These are phyloP conservation scores for Ogataea kodamae DNA, from an alignment of 805 yeast species.

Conservation along the genomic window DNA sequence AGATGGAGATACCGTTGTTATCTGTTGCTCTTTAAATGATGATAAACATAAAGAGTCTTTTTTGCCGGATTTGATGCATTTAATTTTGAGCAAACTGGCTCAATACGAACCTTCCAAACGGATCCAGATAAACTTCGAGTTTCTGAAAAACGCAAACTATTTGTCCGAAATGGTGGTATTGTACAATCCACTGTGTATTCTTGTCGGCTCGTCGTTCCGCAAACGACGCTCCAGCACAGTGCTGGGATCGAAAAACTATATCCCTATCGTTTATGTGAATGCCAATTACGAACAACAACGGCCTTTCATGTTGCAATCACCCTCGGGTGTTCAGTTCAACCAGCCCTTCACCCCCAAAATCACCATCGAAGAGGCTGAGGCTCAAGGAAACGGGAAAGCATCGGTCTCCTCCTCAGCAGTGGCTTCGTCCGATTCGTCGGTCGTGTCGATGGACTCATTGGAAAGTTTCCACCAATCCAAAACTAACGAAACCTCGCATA, in stretches of 20 bases:
- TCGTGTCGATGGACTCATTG: conserved; percentile 16
- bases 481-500: conserved; percentile 23
- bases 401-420: conserved; percentile 9
- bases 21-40: conserved; percentile 34
- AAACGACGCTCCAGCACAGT: conserved; percentile 28
- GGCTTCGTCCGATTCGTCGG: conserved; percentile 16
- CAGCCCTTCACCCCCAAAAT: conserved; percentile 24
- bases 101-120: conserved; percentile 36
- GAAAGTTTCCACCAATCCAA: conserved; percentile 16
- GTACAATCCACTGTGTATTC: conserved; percentile 56
- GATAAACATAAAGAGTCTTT: conserved; percentile 22
- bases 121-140: conserved; percentile 52
- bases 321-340: conserved; percentile 23
- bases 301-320: conserved; percentile 9
- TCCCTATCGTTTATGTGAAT: conserved; percentile 29
- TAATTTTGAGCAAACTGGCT: conserved; percentile 32
- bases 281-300: conserved; percentile 13
- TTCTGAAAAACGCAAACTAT: conserved; percentile 47
- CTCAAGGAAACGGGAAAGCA: not conserved
- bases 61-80: conserved; percentile 37
- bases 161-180: conserved; percentile 52
- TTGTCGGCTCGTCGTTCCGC: conserved; percentile 36
- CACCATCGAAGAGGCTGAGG: conserved; percentile 13
- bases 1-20: conserved; percentile 62
- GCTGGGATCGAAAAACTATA: conserved; percentile 23